These are phyloP conservation scores for Fusarium tjaetaba DNA, from an alignment of 2,329 filamentous ascomycete species.

Conservation along the genomic window DNA sequence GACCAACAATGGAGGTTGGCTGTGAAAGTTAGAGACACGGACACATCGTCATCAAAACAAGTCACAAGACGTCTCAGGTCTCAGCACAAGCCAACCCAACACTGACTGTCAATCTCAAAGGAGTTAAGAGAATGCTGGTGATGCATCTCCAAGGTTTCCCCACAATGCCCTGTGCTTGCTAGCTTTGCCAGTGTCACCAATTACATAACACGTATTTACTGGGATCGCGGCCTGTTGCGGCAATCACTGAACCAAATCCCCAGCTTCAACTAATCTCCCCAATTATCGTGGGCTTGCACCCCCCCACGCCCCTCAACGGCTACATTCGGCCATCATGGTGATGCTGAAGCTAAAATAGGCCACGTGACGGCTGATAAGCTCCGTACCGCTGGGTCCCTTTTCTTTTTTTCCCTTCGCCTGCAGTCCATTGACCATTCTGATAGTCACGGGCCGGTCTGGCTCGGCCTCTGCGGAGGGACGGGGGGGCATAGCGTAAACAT, in stretches of 20 bases:
- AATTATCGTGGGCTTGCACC: constrained; percentile 14
- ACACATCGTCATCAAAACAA: constrained; percentile 6
- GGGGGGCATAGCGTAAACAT: constrained; percentile 11
- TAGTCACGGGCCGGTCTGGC: constrained; percentile 31
- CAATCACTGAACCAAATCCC: constrained; percentile 24
- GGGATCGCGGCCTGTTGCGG: constrained; percentile 37
- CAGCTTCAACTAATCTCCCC: constrained; percentile 25
- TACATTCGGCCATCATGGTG: constrained; percentile 38
- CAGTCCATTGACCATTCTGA: neutral
- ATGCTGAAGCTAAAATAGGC: constrained; percentile 2
- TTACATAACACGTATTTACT: constrained; percentile 34
- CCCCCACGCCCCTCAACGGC: constrained; percentile 32
- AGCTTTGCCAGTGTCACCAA: constrained; percentile 12
- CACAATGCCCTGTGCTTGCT: constrained; percentile 28
- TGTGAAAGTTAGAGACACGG: neutral
- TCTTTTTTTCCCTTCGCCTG: neutral
- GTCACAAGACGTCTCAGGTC: constrained; percentile 19
- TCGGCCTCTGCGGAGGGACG: constrained; percentile 33
- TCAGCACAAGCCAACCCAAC: constrained; percentile 12
- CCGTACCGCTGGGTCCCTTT: constrained; percentile 23
- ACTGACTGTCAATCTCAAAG: constrained; percentile 8
- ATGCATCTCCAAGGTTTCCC: constrained; percentile 33
- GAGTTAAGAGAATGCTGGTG: constrained; percentile 22
- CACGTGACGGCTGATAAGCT: constrained; percentile 46
- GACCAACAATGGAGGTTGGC: constrained; percentile 2